Evolutionary conservation across 306 rosid genomes (phyloP), one percentile per base, ranked within the genome.

Genomic region (Cicer judaicum): DNA sequence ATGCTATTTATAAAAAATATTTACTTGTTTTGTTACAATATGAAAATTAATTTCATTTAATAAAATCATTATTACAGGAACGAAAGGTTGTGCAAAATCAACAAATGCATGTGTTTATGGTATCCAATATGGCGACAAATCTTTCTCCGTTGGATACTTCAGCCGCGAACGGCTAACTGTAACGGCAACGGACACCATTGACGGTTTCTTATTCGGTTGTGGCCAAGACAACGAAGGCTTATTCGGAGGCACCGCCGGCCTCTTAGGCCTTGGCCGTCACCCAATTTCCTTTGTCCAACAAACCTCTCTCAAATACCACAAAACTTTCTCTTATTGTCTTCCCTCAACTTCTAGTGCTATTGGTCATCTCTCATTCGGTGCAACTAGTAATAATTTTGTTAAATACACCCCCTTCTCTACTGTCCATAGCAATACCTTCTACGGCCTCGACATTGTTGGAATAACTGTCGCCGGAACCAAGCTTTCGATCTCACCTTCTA

Each of bases 261-360:
- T 91, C 13, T 54, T 93, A 5, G 97, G 98, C 68, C 95, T 93
- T 1, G 98, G 91, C 60, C 88, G 96, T n/a, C 78, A 81, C 79
- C 80, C 75, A 0, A 77, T 88, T 72, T 93, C 98, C 54, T 7
- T 93, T 5, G 83, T 93, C 67, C 80, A 88, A 64, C 98, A 91
- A 52, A 89, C 92, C 0, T 81, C 91, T 11, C 2, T 44, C 4
- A 88, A 84, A 24, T 93, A 88, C 68, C 8, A 69, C 1, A 83
- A 80, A 19, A 7, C 64, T 38, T 91, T 93, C 84, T 87, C 97
- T 40, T 93, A 93, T 65, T 93, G 97, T 50, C 86, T 93, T 1
- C 98, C 97, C 0, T 68, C 88, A 48, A 82, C 83, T n/a, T 3
- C 92, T 6, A 86, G 92, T 75, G 36, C 64, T 14, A 73, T 84